A percentile compares a stretch with the other conserved stretches of the same genome.
Conservation (phyloP, 495 filamentous ascomycete species). For the Pseudevernia furfuracea region DNA sequence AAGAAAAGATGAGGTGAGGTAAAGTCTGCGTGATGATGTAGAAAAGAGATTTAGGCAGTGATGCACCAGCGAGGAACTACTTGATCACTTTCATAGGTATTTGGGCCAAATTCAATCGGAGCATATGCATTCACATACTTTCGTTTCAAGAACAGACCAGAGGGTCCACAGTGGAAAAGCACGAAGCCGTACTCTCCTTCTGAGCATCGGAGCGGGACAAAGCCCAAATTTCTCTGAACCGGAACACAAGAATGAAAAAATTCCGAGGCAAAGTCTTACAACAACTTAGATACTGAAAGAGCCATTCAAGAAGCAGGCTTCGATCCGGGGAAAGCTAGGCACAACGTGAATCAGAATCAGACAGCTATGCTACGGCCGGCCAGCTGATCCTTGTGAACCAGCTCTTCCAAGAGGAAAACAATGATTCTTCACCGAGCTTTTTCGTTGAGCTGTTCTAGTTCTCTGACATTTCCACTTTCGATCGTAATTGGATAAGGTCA, state of each 20-base stretch:
- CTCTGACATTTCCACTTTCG: neutral
- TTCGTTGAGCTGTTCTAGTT: neutral
- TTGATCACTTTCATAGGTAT: neutral
- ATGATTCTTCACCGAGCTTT: neutral
- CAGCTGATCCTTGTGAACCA: neutral
- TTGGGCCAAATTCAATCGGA: neutral
- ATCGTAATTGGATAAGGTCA: neutral
- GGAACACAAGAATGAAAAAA: neutral
- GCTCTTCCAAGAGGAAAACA: neutral
- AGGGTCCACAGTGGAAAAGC: no score
- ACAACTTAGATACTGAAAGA: neutral
- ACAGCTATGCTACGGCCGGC: neutral
- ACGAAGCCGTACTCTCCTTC: neutral
- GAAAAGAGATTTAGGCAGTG: neutral
- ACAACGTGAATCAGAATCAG: neutral
- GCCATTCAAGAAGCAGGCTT: neutral
- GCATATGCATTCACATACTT: neutral
- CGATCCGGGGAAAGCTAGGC: neutral
- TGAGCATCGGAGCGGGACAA: neutral
- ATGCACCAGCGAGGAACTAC: neutral
- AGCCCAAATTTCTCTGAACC: neutral
- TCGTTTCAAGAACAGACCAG: neutral
- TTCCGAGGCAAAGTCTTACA: neutral
- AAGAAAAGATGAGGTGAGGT: neutral
- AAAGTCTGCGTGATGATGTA: neutral